Conservation (phyloP, 148 eudicot genomes). For the Dianthus caryophyllus region DNA sequence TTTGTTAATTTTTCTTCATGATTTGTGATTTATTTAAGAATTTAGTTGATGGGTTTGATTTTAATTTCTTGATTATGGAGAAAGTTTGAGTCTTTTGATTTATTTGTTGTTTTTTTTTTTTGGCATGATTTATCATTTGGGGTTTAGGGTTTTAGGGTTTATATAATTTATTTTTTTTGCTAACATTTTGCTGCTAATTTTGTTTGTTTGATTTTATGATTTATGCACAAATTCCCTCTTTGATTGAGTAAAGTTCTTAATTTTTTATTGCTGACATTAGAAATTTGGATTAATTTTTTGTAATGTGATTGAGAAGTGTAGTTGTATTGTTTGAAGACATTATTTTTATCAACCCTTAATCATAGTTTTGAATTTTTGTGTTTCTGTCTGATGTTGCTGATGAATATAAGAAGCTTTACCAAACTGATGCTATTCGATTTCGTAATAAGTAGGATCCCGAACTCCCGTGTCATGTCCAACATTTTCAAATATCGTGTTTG, state of each 20-base stretch:
- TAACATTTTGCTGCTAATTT: background rate
- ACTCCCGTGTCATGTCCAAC: background rate
- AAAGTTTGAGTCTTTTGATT: constrained; percentile 3
- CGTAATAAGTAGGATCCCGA: background rate
- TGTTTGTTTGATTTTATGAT: constrained; percentile 9
- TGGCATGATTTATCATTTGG: background rate
- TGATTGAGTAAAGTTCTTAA: background rate
- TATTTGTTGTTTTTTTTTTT: background rate
- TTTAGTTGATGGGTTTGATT: constrained; percentile 1
- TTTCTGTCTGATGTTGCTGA: background rate
- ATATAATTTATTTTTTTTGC: background rate
- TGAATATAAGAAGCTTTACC: background rate
- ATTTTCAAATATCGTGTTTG: background rate
- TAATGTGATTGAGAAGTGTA: background rate
- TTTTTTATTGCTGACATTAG: background rate
- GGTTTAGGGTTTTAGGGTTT: constrained; percentile 22
- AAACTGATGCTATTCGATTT: background rate
- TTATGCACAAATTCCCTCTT: too few relatives aligned
- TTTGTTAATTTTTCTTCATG: background rate
- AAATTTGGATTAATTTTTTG: background rate
- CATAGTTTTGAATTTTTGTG: background rate
- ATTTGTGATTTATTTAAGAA: background rate
- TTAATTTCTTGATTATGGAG: background rate
- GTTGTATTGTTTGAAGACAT: background rate
- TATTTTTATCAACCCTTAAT: background rate